Base-by-base conservation (phyloP, 2,329 filamentous ascomycete genomes). In the Fusarium nisikadoi region DNA sequence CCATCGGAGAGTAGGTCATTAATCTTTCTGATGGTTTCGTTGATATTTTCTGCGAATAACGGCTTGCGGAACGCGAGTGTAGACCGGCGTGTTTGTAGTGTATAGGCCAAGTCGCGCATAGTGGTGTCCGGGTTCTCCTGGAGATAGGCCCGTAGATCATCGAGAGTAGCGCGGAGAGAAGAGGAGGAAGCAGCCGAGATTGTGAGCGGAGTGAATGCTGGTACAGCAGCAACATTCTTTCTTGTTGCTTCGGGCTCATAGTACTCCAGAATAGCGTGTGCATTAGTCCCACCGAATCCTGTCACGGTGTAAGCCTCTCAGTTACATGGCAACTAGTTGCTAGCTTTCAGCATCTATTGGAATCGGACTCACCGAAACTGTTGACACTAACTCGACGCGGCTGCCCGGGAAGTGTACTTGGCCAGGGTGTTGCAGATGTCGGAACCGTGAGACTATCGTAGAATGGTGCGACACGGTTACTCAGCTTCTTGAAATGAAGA, bases 281-380 rank as follows among this genome's bases (percentile, higher is more conserved):
- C 81, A 62, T 83, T 83, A 13, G 79, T 66, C 5, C 83, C 82
- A 1, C 82, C 83, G 46, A 80, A 80, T 9, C 45, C 43, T 46
- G 27, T 20, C 38, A 39, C 19, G 20, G 19, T 39, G 38, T 39
- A n/a, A 39, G 38, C 19, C 19, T 39, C 11, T 39, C 38, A n/a
- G 38, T 39, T 39, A 12, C 19, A 39, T 39, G 19, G 20, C 38
- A n/a, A 11, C 38, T 38, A 19, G 9, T 20, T 19, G 9, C 36
- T 38, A 38, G 36, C 36, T 38, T 38, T 38, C 36, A 38, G 17
- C 17, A 11, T 38, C 36, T 38, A 10, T 38, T 20, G 20, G 19
- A 25, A 16, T 45, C 29, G 42, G 23, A 19, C 43, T 46, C 43
- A 7, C 83, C 82, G 63, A 83, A 84, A 8, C 71, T 78, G 67